phyloP scores from a whole-genome alignment of 169 alveolate genomes.

The Plasmodium berghei region DNA sequence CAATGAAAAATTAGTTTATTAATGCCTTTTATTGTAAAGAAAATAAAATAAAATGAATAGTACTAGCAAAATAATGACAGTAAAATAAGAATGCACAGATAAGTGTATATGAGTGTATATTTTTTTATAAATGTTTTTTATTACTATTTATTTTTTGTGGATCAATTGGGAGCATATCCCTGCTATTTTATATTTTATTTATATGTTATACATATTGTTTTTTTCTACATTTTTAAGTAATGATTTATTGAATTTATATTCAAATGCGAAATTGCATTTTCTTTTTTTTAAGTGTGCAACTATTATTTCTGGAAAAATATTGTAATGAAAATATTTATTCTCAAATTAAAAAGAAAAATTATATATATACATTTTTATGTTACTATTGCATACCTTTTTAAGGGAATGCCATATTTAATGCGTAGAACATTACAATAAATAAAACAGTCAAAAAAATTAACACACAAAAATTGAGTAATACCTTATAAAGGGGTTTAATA shows the following conservation, averaged over 20 bases:
- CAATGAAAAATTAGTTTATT: constrained; percentile 64
- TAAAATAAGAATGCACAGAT: neutral
- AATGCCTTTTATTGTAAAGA: neutral
- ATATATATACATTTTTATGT: neutral
- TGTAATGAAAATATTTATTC: neutral
- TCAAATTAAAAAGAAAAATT: constrained; percentile 3
- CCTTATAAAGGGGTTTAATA: too few species aligned
- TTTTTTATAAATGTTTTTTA: too few species aligned
- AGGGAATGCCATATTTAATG: too few species aligned
- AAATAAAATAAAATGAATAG: constrained; percentile 13
- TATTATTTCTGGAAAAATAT: constrained; percentile 2
- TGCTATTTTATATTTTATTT: too few species aligned
- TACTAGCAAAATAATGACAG: neutral
- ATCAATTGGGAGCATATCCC: too few species aligned
- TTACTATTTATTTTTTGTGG: too few species aligned
- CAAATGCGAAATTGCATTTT: constrained; percentile 44
- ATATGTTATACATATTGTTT: neutral
- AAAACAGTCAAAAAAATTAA: neutral
- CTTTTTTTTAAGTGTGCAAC: constrained; percentile 25
- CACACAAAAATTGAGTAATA: too few species aligned
- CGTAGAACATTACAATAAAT: neutral
- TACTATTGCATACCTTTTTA: neutral
- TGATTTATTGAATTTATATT: neutral
- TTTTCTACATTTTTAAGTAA: too few species aligned
- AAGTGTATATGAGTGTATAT: neutral